Percentiles rank a stretch among this genome's conserved stretches.
These are phyloP conservation scores for Ascochyta pisi DNA, from an alignment of 2,329 filamentous ascomycete genomes.

Conservation along the genomic window DNA sequence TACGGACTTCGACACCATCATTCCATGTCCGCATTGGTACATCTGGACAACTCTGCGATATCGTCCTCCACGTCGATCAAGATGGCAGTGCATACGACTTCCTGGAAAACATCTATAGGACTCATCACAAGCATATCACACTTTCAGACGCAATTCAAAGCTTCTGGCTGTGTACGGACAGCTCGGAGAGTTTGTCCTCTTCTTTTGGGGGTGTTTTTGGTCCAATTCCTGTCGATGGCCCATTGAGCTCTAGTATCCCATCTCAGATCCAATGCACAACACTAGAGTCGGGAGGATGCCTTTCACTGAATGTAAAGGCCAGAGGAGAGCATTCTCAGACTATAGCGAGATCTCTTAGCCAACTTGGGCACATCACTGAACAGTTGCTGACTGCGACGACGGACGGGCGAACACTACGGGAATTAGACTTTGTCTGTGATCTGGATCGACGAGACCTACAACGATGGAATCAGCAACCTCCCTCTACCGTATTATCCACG, in stretches of 20 bases:
- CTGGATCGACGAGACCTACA: constrained; percentile 2
- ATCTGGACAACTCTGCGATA: not conserved
- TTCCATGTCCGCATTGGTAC: not conserved
- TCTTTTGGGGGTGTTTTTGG: not conserved
- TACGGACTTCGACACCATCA: not conserved
- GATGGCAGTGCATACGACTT: not conserved
- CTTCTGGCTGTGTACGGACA: constrained; percentile 1
- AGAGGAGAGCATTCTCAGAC: not conserved
- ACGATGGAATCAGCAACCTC: constrained; percentile 3
- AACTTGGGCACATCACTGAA: constrained; percentile 2
- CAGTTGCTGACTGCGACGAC: not conserved
- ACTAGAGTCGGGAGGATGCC: not conserved
- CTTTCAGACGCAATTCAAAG: not conserved
- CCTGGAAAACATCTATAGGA: not conserved
- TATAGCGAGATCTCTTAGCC: not conserved
- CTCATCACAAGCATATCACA: not conserved
- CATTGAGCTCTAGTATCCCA: not conserved
- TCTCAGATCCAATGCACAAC: not conserved
- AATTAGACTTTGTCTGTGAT: constrained; percentile 1
- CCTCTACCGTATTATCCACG: not conserved
- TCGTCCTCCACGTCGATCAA: not conserved
- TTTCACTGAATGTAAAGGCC: not conserved
- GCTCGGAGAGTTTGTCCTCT: not conserved
- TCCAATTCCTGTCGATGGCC: not conserved
- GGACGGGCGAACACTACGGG: not conserved